These are phyloP conservation scores for Narthecium ossifragum DNA, from an alignment of 106 monocot species.

Conservation along the genomic window DNA sequence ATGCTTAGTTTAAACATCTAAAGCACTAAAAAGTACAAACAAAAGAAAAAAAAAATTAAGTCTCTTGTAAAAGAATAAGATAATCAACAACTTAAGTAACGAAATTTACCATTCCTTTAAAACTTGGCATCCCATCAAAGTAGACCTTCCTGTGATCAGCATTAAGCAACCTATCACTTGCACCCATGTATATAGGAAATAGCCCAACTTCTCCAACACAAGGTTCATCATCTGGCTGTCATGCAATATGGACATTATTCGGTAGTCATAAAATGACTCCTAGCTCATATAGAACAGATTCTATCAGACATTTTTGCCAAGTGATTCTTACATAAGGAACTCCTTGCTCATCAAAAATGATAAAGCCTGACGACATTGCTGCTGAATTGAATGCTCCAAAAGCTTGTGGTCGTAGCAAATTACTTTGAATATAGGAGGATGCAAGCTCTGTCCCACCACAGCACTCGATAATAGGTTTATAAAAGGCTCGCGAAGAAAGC, in stretches of 20 bases:
- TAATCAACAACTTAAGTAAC: background rate
- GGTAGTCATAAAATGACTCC: background rate
- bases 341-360: conserved; percentile 70
- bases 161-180: conserved; percentile 69
- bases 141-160: conserved; percentile 84
- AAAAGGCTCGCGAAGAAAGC: conserved; percentile 72
- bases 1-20: too few species aligned
- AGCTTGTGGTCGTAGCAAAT: conserved; percentile 69
- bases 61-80: too few species aligned
- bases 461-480: conserved; percentile 77
- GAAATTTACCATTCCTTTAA: conserved; percentile 56
- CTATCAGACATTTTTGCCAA: background rate
- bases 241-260: background rate
- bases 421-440: conserved; percentile 70
- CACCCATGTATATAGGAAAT: conserved; percentile 69
- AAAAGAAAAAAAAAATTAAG: too few species aligned
- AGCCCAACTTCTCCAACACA: conserved; percentile 91
- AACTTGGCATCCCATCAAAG: conserved; percentile 85
- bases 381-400: conserved; percentile 82
- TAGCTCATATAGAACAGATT: background rate
- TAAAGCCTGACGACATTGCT: conserved; percentile 75
- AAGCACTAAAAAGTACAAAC: too few species aligned
- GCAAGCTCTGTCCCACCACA: conserved; percentile 95
- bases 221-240: conserved; percentile 78
- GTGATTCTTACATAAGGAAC: conserved; percentile 53